A percentile compares a stretch with the other conserved stretches of the same genome.
These are phyloP conservation scores for Kodamaea leandrae DNA, from an alignment of 805 yeast genomes.

Conservation along the genomic window DNA sequence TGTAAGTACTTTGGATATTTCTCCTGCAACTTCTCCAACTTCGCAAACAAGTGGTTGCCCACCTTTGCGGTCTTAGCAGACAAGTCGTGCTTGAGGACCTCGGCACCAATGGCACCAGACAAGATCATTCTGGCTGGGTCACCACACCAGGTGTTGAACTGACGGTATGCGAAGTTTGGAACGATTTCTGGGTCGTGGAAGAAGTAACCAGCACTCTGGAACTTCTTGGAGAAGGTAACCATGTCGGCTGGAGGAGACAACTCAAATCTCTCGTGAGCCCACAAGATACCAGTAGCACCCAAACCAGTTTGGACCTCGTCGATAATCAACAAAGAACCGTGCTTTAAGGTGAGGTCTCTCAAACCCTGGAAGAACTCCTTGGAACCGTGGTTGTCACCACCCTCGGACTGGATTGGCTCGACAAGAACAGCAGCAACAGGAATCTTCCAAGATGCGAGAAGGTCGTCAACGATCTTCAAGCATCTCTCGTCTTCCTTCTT, in stretches of 20 bases:
- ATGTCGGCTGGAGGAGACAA: conserved; percentile 74
- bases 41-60: conserved; percentile 62
- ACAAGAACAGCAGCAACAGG: conserved; percentile 88
- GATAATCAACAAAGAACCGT: conserved; percentile 69
- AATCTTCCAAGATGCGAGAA: conserved; percentile 61
- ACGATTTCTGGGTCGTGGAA: conserved; percentile 70
- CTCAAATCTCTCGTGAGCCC: conserved; percentile 89
- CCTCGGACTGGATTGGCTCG: conserved; percentile 91
- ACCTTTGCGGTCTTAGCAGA: conserved; percentile 54
- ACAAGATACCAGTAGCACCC: conserved; percentile 80
- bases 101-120: conserved; percentile 70
- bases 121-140: conserved; percentile 80
- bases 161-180: conserved; percentile 80
- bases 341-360: conserved; percentile 68
- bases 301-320: conserved; percentile 92
- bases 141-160: conserved; percentile 93
- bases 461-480: conserved; percentile 67
- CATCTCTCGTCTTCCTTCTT: conserved; percentile 78
- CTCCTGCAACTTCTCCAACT: conserved; percentile 50
- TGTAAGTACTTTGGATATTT: conserved; percentile 53
- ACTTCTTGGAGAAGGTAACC: conserved; percentile 84
- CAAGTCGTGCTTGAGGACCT: conserved; percentile 60
- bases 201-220: conserved; percentile 87
- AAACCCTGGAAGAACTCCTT: conserved; percentile 76
- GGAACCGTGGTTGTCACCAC: conserved; percentile 88